Percentiles rank a stretch among this genome's conserved stretches.
Conservation (phyloP, 116 monocot species). For the Posidonia oceanica region DNA sequence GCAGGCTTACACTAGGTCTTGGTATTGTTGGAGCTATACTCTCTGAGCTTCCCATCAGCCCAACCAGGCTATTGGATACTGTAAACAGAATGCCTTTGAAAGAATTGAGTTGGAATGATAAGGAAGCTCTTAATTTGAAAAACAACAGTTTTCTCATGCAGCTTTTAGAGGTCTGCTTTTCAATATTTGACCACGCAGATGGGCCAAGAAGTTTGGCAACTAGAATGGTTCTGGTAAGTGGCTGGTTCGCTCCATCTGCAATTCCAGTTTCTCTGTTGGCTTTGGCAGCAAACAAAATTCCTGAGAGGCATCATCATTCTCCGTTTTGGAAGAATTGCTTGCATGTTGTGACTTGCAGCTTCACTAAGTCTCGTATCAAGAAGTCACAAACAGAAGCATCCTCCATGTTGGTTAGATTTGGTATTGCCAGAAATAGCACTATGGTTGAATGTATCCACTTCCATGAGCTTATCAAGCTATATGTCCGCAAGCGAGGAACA, state of each 20-base stretch:
- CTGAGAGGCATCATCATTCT: conserved; percentile 30
- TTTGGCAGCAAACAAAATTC: conserved; percentile 59
- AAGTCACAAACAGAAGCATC: conserved; percentile 65
- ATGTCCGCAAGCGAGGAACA: conserved; percentile 53
- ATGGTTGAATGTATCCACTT: conserved; percentile 48
- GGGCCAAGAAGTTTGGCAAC: conserved; percentile 65
- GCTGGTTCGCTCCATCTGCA: conserved; percentile 68
- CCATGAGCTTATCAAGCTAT: conserved; percentile 69
- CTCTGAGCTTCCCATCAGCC: conserved; percentile 73
- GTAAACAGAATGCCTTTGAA: conserved; percentile 57
- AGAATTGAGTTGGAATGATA: conserved; percentile 29
- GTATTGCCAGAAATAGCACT: conserved; percentile 52
- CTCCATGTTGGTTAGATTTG: conserved; percentile 76
- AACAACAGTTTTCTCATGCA: conserved; percentile 43
- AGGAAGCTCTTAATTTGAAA: conserved; percentile 29
- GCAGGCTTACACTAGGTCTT: conserved; percentile 68
- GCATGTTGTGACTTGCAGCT: conserved; percentile 28
- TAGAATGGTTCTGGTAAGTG: conserved; percentile 75
- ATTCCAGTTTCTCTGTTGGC: conserved; percentile 57
- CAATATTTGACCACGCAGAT: conserved; percentile 94
- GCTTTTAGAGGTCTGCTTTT: conserved; percentile 81
- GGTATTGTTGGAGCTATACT: conserved; percentile 77
- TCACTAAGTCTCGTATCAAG: conserved; percentile 29
- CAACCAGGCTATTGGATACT: conserved; percentile 75
- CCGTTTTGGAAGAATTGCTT: conserved; percentile 37